phyloP scores from a whole-genome alignment of 352 stramenopile genomes.

The Globisporangium megalacanthum region DNA sequence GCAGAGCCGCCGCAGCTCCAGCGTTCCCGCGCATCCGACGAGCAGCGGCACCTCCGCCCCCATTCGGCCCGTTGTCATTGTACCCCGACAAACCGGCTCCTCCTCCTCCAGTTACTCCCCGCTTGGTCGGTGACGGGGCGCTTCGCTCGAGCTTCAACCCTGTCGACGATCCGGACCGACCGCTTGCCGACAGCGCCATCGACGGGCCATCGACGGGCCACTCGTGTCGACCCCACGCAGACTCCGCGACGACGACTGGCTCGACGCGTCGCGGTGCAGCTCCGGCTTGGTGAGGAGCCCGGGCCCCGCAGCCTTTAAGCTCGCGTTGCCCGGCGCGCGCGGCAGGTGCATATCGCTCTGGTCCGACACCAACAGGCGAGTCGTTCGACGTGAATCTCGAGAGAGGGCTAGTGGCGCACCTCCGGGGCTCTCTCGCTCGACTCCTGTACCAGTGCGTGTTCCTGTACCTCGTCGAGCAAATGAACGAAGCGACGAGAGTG shows the following conservation, averaged over 20 bases:
- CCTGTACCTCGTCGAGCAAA: constrained; percentile 29
- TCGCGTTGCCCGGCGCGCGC: constrained; percentile 21
- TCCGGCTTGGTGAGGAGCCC: constrained; percentile 27
- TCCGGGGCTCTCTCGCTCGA: constrained; percentile 47
- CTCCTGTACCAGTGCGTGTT: constrained; percentile 59
- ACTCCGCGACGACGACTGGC: constrained; percentile 40
- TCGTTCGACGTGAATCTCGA: constrained; percentile 47
- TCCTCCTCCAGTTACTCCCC: constrained; percentile 18
- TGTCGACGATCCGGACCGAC: constrained; percentile 6
- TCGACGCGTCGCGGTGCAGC: constrained; percentile 40
- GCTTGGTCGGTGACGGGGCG: constrained; percentile 49
- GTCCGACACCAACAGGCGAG: constrained; percentile 33
- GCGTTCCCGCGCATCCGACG: constrained; percentile 37
- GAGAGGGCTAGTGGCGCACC: constrained; percentile 35
- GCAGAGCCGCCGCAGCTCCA: constrained; percentile 59
- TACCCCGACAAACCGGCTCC: constrained; percentile 15
- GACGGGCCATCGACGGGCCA: no score
- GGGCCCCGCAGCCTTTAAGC: constrained; percentile 23
- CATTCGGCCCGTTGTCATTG: constrained; percentile 15
- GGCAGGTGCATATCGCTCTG: constrained; percentile 14
- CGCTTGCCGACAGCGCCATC: constrained; percentile 9
- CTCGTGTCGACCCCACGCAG: constrained; percentile 11
- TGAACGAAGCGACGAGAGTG: constrained; percentile 42
- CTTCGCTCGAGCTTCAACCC: constrained; percentile 26
- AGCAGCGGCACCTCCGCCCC: constrained; percentile 8